Evolutionary conservation across 2,329 filamentous ascomycete genomes (phyloP).

Genomic region (Paecilomyces dactylethromorphus): DNA sequence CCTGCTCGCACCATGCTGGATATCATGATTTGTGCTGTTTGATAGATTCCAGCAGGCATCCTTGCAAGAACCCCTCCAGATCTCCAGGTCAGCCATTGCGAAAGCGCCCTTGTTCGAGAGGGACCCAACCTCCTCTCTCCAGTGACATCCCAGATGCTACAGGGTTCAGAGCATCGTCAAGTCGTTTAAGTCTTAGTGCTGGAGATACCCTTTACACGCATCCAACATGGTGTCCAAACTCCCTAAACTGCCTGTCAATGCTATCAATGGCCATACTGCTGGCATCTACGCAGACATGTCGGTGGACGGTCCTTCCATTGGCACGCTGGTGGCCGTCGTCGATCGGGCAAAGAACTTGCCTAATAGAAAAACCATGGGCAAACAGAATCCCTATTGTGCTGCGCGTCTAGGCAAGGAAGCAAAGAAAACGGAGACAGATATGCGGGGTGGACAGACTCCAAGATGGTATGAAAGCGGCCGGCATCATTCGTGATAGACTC

Average conservation of each 20-base stretch:
- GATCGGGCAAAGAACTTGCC: conserved; percentile 96
- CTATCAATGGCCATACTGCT: conserved; percentile 69
- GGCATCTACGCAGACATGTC: conserved; percentile 94
- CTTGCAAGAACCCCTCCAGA: neutral
- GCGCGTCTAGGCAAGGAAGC: conserved; percentile 91
- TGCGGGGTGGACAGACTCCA: conserved; percentile 89
- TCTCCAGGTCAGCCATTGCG: neutral
- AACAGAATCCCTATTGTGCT: conserved; percentile 96
- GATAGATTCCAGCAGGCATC: neutral
- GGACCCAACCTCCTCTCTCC: neutral
- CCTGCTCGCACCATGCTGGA: neutral
- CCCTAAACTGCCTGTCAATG: conserved; percentile 51
- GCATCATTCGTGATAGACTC: neutral
- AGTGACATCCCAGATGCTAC: neutral
- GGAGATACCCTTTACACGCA: neutral
- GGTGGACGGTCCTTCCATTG: conserved; percentile 86
- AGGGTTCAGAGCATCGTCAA: neutral
- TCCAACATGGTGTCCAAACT: conserved; percentile 32
- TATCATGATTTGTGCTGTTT: neutral
- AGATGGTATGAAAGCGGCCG: conserved; percentile 63
- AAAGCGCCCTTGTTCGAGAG: neutral
- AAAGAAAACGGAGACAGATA: conserved; percentile 92
- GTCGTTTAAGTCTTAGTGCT: neutral
- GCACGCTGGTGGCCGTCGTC: conserved; percentile 84
- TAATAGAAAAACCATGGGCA: conserved; percentile 94